Conservation (phyloP, 805 yeast species). For the Candida michaelii region DNA sequence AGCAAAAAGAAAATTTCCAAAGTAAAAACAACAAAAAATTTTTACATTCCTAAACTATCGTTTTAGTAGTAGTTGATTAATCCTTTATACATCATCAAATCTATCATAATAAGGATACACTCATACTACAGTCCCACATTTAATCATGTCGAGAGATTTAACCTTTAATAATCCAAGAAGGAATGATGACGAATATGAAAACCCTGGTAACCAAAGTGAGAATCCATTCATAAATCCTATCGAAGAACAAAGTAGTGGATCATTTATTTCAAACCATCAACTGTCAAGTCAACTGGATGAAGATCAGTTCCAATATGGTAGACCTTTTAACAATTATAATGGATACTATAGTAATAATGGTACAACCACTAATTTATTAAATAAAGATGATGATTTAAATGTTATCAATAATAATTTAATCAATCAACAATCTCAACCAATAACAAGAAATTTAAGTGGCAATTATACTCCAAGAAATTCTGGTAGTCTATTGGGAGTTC, state of each 20-base stretch:
- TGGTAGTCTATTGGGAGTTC: slow-evolving; percentile 7
- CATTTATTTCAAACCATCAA: slow-evolving; percentile 16
- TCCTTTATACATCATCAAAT: too few relatives aligned
- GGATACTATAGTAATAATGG: slow-evolving; percentile 44
- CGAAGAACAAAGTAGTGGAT: slow-evolving; percentile 16
- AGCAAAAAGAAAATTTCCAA: slow-evolving; percentile 7
- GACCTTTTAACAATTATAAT: slow-evolving; percentile 39
- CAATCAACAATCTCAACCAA: slow-evolving; percentile 12
- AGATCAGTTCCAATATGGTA: slow-evolving; percentile 26
- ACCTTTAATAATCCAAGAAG: slow-evolving; percentile 26
- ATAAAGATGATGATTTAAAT: slow-evolving; percentile 17
- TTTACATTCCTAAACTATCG: neutral
- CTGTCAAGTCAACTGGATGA: slow-evolving; percentile 19
- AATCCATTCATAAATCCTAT: slow-evolving; percentile 18
- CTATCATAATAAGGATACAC: too few relatives aligned
- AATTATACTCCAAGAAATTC: slow-evolving; percentile 7
- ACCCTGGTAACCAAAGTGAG: slow-evolving; percentile 4
- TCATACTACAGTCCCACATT: too few relatives aligned
- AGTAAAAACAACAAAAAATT: slow-evolving; percentile 5
- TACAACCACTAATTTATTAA: slow-evolving; percentile 38
- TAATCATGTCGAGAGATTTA: slow-evolving; percentile 27
- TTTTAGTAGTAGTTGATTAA: neutral
- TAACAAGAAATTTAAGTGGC: slow-evolving; percentile 7
- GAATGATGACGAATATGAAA: slow-evolving; percentile 11
- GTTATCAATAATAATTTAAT: slow-evolving; percentile 14